Evolutionary conservation across 306 rosid species (phyloP).

Genomic region (Citrullus colocynthis): DNA sequence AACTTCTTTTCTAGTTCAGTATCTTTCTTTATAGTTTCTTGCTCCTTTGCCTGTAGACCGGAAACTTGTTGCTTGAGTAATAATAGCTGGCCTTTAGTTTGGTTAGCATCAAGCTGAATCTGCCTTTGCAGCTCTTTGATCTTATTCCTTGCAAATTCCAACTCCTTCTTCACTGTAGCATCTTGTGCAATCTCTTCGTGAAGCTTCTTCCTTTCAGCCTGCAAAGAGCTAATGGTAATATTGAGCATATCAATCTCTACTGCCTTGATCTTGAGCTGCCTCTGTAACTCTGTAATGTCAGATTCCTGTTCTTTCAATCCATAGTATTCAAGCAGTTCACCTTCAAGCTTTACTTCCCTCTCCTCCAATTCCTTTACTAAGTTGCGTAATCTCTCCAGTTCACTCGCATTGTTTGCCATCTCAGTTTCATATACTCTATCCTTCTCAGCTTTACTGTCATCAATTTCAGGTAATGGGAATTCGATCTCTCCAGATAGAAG

Average conservation of each 20-base stretch:
- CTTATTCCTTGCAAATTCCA: constrained; percentile 77
- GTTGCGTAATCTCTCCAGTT: constrained; percentile 47
- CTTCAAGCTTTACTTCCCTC: constrained; percentile 95
- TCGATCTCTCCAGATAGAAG: constrained; percentile 93
- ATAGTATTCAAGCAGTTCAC: constrained; percentile 90
- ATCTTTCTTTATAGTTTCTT: constrained; percentile 58
- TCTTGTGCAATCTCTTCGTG: constrained; percentile 64
- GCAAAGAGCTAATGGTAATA: constrained; percentile 72
- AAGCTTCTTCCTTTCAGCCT: constrained; percentile 83
- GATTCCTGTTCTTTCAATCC: constrained; percentile 96
- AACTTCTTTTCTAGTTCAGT: constrained; percentile 64
- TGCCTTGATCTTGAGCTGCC: constrained; percentile 78
- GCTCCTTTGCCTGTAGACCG: constrained; percentile 69
- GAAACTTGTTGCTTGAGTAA: constrained; percentile 94
- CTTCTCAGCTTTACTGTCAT: constrained; percentile 27
- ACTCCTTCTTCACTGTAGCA: constrained; percentile 56
- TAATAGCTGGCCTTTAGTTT: constrained; percentile 86
- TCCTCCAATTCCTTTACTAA: constrained; percentile 89
- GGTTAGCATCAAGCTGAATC: constrained; percentile 88
- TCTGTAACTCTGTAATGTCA: constrained; percentile 58
- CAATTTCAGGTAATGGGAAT: constrained; percentile 31
- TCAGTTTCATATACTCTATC: constrained; percentile 53
- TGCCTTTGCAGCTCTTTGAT: constrained; percentile 92
- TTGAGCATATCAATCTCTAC: constrained; percentile 82
- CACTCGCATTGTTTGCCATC: constrained; percentile 73